Conservation (phyloP, 192 early-diverging fungal genomes). For the Coemansia sp. region DNA sequence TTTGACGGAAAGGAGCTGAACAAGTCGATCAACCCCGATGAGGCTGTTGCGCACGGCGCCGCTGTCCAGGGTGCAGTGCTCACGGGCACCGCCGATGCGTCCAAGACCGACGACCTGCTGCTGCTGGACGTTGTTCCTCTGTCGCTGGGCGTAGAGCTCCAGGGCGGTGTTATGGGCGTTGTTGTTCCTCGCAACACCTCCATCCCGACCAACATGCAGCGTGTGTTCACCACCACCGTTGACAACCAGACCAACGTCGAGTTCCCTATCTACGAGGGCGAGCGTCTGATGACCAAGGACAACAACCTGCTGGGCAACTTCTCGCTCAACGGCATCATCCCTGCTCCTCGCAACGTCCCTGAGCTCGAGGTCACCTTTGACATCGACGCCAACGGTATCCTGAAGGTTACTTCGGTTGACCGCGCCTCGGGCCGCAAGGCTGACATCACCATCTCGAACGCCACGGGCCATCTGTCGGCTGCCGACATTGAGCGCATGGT, state of each 20-base stretch:
- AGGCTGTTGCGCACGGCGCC: slow-evolving; percentile 91
- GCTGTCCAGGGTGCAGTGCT: slow-evolving; percentile 86
- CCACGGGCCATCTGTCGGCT: slow-evolving; percentile 83
- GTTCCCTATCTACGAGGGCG: slow-evolving; percentile 85
- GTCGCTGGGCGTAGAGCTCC: slow-evolving; percentile 82
- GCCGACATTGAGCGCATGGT: slow-evolving; percentile 95
- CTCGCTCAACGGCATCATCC: slow-evolving; percentile 75
- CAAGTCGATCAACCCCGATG: slow-evolving; percentile 95
- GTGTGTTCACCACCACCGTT: slow-evolving; percentile 77
- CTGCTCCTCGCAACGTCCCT: slow-evolving; percentile 72
- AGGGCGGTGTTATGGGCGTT: slow-evolving; percentile 80
- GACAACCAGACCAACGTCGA: slow-evolving; percentile 85
- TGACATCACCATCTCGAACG: slow-evolving; percentile 95
- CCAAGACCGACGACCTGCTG: slow-evolving; percentile 70
- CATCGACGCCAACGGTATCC: slow-evolving; percentile 83
- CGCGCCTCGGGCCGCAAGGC: slow-evolving; percentile 87
- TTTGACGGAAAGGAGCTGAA: slow-evolving; percentile 79
- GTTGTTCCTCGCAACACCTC: slow-evolving; percentile 83
- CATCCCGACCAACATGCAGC: slow-evolving; percentile 79
- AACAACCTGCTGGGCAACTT: slow-evolving; percentile 90
- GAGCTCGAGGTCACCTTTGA: slow-evolving; percentile 84
- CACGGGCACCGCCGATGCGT: slow-evolving; percentile 61
- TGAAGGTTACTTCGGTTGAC: slow-evolving; percentile 89
- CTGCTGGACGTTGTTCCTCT: slow-evolving; percentile 83
- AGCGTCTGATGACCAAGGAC: slow-evolving; percentile 85